Evolutionary conservation across 2,329 filamentous ascomycete genomes (phyloP).

Genomic region (Xylaria sp.): DNA sequence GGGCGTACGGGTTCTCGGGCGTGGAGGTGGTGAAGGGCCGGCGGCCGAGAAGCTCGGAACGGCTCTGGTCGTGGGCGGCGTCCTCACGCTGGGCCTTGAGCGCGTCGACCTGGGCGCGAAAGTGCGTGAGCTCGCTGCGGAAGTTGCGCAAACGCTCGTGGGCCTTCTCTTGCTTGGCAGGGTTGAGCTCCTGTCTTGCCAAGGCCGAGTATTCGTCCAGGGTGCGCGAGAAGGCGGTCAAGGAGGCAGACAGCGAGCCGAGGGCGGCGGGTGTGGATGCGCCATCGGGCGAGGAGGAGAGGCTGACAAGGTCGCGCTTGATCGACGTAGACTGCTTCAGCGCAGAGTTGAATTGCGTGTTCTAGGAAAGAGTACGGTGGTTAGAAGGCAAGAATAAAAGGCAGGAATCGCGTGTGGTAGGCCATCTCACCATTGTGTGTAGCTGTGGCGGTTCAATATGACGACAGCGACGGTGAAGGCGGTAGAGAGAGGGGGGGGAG

Average conservation of each 20-base stretch:
- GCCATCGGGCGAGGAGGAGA: conserved; percentile 59
- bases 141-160: conserved; percentile 87
- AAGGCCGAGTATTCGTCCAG: conserved; percentile 91
- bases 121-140: conserved; percentile 81
- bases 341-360: conserved; percentile 86
- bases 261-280: conserved; percentile 65
- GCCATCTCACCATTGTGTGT: conserved; percentile 25
- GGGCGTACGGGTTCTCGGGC: conserved; percentile 93
- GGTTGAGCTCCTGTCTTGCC: conserved; percentile 87
- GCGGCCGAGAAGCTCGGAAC: conserved; percentile 84
- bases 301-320: conserved; percentile 78
- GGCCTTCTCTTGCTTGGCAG: conserved; percentile 92
- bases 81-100: conserved; percentile 84
- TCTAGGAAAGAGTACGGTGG: conserved; percentile 58
- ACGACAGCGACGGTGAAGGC: background rate
- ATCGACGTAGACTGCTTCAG: conserved; percentile 85
- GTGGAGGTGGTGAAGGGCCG: conserved; percentile 81
- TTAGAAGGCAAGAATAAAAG: background rate
- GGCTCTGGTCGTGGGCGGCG: conserved; percentile 70
- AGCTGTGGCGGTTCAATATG: background rate
- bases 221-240: conserved; percentile 81
- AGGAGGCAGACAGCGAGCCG: conserved; percentile 77
- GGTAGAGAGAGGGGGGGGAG: background rate
- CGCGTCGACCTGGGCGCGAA: conserved; percentile 78
- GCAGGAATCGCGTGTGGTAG: background rate